Conservation (phyloP, 768 basidiomycete genomes). For the Mycena vulgaris region DNA sequence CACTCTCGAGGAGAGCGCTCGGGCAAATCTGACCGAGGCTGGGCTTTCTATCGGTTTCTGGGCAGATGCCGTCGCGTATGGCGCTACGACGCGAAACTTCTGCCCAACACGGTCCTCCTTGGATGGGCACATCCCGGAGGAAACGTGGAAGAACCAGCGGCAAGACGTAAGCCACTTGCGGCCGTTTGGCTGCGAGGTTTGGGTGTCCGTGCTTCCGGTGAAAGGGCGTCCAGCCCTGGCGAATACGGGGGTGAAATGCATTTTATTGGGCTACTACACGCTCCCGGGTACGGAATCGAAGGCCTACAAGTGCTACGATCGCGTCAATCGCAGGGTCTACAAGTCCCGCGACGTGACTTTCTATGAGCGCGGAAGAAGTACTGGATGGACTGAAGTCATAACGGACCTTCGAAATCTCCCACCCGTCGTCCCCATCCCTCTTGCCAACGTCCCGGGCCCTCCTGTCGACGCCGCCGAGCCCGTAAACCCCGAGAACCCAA, state of each 20-base stretch:
- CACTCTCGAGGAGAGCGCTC: constrained; percentile 5
- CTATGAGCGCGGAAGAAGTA: constrained; percentile 4
- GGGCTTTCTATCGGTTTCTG: constrained; percentile 9
- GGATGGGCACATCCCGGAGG: constrained; percentile 13
- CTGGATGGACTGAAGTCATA: constrained; percentile 9
- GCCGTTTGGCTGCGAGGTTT: constrained; percentile 6
- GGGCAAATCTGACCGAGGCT: not conserved
- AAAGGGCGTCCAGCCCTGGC: not conserved
- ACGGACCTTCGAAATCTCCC: constrained; percentile 12
- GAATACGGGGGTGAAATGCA: not conserved
- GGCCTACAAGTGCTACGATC: constrained; percentile 11
- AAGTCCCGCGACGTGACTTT: constrained; percentile 5
- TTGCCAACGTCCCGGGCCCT: not conserved
- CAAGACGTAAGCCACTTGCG: constrained; percentile 12
- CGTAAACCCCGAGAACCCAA: not conserved
- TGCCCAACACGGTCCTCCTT: constrained; percentile 8
- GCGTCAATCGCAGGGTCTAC: not conserved
- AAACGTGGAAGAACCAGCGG: not conserved
- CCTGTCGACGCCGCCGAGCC: not conserved
- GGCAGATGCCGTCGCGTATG: constrained; percentile 5
- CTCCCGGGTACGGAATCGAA: not conserved
- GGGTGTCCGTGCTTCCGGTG: not conserved
- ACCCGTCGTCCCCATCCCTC: not conserved
- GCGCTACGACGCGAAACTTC: not conserved
- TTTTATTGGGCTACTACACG: constrained; percentile 1